These are phyloP conservation scores for Aspergillus hortae DNA, from an alignment of 2,329 filamentous ascomycete species.

Conservation along the genomic window DNA sequence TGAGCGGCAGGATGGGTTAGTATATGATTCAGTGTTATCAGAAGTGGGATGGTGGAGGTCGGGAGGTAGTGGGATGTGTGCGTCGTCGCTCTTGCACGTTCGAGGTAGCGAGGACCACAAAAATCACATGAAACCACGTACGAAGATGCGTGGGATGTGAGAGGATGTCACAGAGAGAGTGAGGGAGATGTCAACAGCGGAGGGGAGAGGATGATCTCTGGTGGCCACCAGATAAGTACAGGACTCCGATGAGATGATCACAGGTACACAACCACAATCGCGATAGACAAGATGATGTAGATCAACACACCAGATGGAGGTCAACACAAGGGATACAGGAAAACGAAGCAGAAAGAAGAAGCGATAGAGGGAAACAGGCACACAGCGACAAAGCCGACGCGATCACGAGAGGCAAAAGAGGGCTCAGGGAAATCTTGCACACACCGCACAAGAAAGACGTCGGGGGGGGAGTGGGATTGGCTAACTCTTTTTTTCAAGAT, in stretches of 20 bases:
- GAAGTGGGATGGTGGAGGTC: not conserved
- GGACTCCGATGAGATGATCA: no score
- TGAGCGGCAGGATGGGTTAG: not conserved
- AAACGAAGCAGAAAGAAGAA: not conserved
- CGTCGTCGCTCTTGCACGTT: not conserved
- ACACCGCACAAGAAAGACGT: constrained; percentile 21
- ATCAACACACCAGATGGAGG: not conserved
- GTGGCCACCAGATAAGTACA: no score
- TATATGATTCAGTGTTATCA: not conserved
- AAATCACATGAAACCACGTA: not conserved
- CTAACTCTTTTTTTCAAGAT: constrained; percentile 26
- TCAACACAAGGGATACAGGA: not conserved
- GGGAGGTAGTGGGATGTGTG: not conserved
- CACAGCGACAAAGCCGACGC: not conserved
- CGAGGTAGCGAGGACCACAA: not conserved
- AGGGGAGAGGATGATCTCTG: no score
- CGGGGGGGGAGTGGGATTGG: not conserved
- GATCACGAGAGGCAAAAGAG: constrained; percentile 17
- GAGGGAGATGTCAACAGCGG: no score
- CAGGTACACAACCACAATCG: not conserved
- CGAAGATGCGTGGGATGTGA: no score
- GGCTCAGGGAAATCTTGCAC: constrained; percentile 20
- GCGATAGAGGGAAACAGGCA: not conserved
- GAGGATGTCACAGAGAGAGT: no score
- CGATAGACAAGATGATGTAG: no score